A percentile compares a stretch with the other conserved stretches of the same genome.
phyloP scores from a whole-genome alignment of 805 yeast genomes.

The Kuraishia molischiana region DNA sequence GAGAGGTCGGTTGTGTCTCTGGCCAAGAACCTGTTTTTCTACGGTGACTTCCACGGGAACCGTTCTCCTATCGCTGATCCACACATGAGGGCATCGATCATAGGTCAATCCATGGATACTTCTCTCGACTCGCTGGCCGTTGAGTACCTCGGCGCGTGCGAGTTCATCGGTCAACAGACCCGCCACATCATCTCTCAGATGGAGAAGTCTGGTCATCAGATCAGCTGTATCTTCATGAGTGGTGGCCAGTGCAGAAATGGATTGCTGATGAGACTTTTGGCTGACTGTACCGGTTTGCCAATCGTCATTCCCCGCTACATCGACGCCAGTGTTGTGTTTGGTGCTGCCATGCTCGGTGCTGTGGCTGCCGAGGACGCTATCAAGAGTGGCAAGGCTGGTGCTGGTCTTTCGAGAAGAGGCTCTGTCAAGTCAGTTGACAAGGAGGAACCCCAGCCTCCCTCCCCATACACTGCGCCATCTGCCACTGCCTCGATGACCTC shows the following conservation, averaged over 20 bases:
- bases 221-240: constrained; percentile 73
- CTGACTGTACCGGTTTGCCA: constrained; percentile 89
- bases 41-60: constrained; percentile 96
- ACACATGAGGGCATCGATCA: constrained; percentile 81
- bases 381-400: constrained; percentile 9
- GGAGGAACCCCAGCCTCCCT: constrained; percentile 26
- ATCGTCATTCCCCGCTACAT: constrained; percentile 89
- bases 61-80: constrained; percentile 98
- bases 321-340: constrained; percentile 95
- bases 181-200: constrained; percentile 87
- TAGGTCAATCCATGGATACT: constrained; percentile 88
- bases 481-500: constrained; percentile 66
- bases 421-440: constrained; percentile 11
- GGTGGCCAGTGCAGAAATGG: constrained; percentile 98
- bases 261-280: constrained; percentile 77
- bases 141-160: constrained; percentile 88
- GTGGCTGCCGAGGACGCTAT: constrained; percentile 72
- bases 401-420: constrained; percentile 16
- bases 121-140: constrained; percentile 79
- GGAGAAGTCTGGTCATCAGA: constrained; percentile 69
- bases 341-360: constrained; percentile 92
- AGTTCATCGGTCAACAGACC: constrained; percentile 95
- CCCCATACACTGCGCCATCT: constrained; percentile 73
- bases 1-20: constrained; percentile 69
- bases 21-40: constrained; percentile 80